These are phyloP conservation scores for Cytospora piceicola DNA, from an alignment of 2,329 filamentous ascomycete species.

Conservation along the genomic window DNA sequence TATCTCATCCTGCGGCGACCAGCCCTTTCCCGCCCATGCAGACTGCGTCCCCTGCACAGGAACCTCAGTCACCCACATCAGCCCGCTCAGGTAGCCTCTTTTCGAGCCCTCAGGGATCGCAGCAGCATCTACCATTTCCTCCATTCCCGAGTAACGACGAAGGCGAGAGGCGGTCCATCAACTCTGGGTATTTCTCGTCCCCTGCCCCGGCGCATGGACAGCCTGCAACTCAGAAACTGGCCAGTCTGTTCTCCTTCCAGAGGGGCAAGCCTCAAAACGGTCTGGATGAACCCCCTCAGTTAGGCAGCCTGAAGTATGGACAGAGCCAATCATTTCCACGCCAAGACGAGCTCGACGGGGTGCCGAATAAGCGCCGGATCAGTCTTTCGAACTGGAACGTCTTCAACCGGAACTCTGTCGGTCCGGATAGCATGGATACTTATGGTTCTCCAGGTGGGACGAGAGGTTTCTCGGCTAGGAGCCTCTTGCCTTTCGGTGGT, in stretches of 20 bases:
- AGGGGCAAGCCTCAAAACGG: conserved; percentile 66
- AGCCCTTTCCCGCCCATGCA: conserved; percentile 43
- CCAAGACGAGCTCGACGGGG: conserved; percentile 59
- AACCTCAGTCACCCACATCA: conserved; percentile 64
- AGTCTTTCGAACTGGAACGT: conserved; percentile 63
- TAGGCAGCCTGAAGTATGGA: conserved; percentile 70
- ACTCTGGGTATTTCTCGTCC: conserved; percentile 45
- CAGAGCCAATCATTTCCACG: conserved; percentile 80
- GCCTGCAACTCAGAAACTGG: conserved; percentile 48
- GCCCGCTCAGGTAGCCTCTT: conserved; percentile 62
- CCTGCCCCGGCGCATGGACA: conserved; percentile 42
- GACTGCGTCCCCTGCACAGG: conserved; percentile 44
- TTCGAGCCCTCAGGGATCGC: conserved; percentile 65
- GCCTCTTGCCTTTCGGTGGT: conserved; percentile 53
- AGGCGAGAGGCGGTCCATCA: conserved; percentile 50
- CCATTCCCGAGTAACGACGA: conserved; percentile 49
- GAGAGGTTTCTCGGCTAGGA: conserved; percentile 46
- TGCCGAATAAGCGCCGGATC: conserved; percentile 58
- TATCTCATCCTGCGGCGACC: conserved; percentile 38
- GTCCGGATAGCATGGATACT: conserved; percentile 48
- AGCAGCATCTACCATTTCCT: conserved; percentile 61
- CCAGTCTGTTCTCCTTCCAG: conserved; percentile 60
- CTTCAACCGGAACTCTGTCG: conserved; percentile 58
- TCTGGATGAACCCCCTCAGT: conserved; percentile 61
- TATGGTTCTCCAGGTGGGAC: conserved; percentile 38